phyloP scores from a whole-genome alignment of 768 basidiomycete genomes.

The Pseudohyphozyma bogoriensis region DNA sequence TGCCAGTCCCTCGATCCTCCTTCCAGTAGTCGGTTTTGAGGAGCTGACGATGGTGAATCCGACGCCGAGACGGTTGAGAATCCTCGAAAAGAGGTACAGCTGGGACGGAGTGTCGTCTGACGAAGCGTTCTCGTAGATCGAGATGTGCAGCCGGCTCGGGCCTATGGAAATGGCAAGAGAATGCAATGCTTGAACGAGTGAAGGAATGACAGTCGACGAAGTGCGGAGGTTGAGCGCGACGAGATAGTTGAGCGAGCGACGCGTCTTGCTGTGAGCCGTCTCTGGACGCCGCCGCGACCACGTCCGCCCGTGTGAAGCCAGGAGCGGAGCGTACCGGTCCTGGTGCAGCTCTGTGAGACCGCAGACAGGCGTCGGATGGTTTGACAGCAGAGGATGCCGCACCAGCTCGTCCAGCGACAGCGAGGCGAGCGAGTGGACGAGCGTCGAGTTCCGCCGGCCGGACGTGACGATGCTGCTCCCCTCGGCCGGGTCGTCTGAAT shows the following conservation, averaged over 20 bases:
- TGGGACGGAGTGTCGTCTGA: constrained; percentile 8
- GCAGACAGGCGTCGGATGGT: neutral
- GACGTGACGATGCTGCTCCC: too few species aligned
- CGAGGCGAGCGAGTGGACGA: too few species aligned
- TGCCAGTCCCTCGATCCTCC: constrained; percentile 36
- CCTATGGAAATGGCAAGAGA: neutral
- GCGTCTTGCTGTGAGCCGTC: neutral
- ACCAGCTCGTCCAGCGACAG: too few species aligned
- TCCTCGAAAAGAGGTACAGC: constrained; percentile 12
- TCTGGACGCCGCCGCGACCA: neutral
- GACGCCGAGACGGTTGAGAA: constrained; percentile 7
- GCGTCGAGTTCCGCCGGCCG: too few species aligned
- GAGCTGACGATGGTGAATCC: constrained; percentile 6
- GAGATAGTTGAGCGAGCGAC: neutral
- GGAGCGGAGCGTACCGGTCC: constrained; percentile 6
- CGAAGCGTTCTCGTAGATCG: constrained; percentile 12
- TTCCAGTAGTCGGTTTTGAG: neutral
- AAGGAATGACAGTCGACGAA: neutral
- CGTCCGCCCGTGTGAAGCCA: neutral
- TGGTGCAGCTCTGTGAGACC: constrained; percentile 7
- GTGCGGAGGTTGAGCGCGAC: constrained; percentile 14
- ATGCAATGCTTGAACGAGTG: constrained; percentile 3
- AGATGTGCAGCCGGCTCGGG: constrained; percentile 7
- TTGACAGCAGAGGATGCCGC: constrained; percentile 3
- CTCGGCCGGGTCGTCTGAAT: too few species aligned